Evolutionary conservation across 768 basidiomycete genomes (phyloP).

Genomic region (Phylloporus scabripes): DNA sequence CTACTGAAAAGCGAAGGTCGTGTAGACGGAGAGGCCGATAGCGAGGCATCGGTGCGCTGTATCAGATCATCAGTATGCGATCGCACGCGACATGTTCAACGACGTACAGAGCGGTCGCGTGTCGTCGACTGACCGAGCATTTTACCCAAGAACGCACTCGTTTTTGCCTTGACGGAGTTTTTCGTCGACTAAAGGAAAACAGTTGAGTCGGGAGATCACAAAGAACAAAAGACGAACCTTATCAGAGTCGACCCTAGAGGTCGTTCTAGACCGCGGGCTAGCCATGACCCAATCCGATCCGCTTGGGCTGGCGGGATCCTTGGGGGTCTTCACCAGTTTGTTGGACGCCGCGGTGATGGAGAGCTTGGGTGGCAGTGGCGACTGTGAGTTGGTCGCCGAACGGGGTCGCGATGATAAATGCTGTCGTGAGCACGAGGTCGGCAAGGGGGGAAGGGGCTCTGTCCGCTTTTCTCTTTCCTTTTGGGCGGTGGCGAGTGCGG

Average conservation of each 20-base stretch:
- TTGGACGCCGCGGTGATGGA: slow-evolving; percentile 31
- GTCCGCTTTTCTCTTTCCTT: slow-evolving; percentile 31
- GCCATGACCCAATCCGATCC: slow-evolving; percentile 46
- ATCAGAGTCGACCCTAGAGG: slow-evolving; percentile 36
- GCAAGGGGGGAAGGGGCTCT: slow-evolving; percentile 40
- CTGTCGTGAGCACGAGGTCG: slow-evolving; percentile 24
- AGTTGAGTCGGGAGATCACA: not conserved
- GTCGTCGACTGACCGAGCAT: slow-evolving; percentile 64
- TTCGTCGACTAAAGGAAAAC: slow-evolving; percentile 32
- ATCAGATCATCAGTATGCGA: slow-evolving; percentile 13
- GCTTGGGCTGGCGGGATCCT: slow-evolving; percentile 31
- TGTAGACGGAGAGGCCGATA: slow-evolving; percentile 19
- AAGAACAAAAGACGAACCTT: slow-evolving; percentile 40
- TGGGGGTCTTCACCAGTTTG: slow-evolving; percentile 21
- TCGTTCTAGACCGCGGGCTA: slow-evolving; percentile 40
- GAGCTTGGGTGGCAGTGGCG: slow-evolving; percentile 28
- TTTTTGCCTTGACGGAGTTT: slow-evolving; percentile 68
- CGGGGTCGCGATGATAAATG: slow-evolving; percentile 31
- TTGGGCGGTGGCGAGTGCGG: slow-evolving; percentile 26
- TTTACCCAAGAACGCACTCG: slow-evolving; percentile 75
- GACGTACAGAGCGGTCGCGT: slow-evolving; percentile 64
- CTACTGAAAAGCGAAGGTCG: slow-evolving; percentile 33
- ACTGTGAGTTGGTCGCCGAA: slow-evolving; percentile 38
- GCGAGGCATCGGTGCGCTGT: slow-evolving; percentile 53
- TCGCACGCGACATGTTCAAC: not conserved